phyloP scores from a whole-genome alignment of 495 filamentous ascomycete genomes.

The Xylona heveae region DNA sequence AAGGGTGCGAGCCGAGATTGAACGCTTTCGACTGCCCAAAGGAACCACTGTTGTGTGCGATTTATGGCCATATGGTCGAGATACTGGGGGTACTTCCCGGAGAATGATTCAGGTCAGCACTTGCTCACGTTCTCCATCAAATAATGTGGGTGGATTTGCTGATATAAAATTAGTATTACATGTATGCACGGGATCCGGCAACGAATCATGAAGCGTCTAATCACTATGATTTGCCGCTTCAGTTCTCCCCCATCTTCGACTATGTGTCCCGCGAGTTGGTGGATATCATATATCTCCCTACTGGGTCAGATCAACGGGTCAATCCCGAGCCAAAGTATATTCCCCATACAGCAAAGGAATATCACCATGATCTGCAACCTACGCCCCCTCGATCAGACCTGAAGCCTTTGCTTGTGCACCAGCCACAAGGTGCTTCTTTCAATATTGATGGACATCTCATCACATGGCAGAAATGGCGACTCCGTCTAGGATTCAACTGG shows the following conservation, averaged over 20 bases:
- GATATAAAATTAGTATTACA: too few species aligned
- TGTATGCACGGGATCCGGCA: too few species aligned
- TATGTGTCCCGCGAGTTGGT: conserved; percentile 26
- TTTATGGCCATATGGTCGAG: too few species aligned
- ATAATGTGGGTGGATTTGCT: too few species aligned
- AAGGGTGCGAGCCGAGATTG: too few species aligned
- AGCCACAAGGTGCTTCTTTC: conserved; percentile 30
- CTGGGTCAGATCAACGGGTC: conserved; percentile 21
- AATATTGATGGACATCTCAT: too few species aligned
- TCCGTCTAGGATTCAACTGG: conserved; percentile 42
- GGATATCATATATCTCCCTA: conserved; percentile 29
- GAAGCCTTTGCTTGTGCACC: conserved; percentile 28
- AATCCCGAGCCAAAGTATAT: conserved; percentile 21
- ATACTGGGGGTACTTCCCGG: too few species aligned
- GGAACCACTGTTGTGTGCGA: too few species aligned
- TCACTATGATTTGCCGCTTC: conserved; percentile 33
- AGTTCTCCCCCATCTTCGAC: conserved; percentile 32
- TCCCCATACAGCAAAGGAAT: conserved; percentile 22
- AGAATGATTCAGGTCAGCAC: too few species aligned
- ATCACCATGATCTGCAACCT: conserved; percentile 28
- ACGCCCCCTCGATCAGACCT: conserved; percentile 23
- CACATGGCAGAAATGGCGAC: conserved; percentile 47
- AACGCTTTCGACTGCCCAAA: too few species aligned
- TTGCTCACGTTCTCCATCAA: too few species aligned
- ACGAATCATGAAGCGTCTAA: too few species aligned